Conservation (phyloP, 371 early-diverging fungal genomes). For the Mucor lusitanicus region DNA sequence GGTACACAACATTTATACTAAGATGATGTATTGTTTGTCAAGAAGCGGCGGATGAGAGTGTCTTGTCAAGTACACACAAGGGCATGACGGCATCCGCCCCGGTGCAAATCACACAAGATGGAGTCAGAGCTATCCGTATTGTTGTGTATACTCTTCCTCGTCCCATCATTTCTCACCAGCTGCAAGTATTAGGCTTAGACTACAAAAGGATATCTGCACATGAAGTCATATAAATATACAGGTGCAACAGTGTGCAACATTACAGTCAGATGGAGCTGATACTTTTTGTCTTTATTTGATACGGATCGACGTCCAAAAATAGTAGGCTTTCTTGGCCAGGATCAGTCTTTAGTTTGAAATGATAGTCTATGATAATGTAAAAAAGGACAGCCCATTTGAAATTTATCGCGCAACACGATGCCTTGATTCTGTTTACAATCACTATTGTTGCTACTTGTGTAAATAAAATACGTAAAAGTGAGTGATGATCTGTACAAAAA, state of each 20-base stretch:
- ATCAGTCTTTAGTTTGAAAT: not conserved
- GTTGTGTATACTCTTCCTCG: not conserved
- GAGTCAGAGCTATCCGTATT: not conserved
- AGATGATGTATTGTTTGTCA: not conserved
- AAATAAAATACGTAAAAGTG: not conserved
- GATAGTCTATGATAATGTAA: not conserved
- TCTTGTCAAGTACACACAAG: not conserved
- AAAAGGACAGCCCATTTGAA: not conserved
- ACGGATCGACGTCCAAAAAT: not conserved
- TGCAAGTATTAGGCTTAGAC: not conserved
- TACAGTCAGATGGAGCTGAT: not conserved
- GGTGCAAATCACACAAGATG: not conserved
- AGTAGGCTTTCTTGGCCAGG: not conserved
- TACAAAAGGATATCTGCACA: not conserved
- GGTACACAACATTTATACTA: not conserved
- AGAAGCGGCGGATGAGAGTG: not conserved
- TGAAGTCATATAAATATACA: not conserved
- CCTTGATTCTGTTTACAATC: not conserved
- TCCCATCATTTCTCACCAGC: not conserved
- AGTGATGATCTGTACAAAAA: not conserved
- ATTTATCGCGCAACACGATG: not conserved
- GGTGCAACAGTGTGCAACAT: not conserved
- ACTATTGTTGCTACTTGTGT: not conserved
- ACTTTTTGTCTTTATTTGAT: not conserved
- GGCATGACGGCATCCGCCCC: not conserved